Evolutionary conservation across 805 yeast species (phyloP).

Genomic region (Ogataea pilisensis): DNA sequence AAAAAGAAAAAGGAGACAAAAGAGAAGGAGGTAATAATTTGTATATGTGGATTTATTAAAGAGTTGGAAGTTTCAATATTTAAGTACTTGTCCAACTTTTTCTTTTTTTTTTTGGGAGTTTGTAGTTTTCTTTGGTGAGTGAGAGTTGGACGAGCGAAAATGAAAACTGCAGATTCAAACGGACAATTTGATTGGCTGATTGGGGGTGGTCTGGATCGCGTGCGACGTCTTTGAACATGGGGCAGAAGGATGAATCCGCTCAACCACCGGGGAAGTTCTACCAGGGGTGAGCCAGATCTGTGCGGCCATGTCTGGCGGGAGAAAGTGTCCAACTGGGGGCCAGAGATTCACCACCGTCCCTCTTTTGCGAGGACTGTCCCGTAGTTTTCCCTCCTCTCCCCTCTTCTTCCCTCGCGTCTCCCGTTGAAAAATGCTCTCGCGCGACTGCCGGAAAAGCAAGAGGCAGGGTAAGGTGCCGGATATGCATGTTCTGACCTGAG

Average conservation of each 20-base stretch:
- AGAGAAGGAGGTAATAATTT: slow-evolving; percentile 4
- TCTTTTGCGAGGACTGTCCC: too few species aligned
- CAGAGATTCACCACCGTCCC: too few species aligned
- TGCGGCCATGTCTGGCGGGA: too few species aligned
- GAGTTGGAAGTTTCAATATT: slow-evolving; percentile 13
- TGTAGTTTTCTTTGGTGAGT: slow-evolving; percentile 3
- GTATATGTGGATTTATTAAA: slow-evolving; percentile 3
- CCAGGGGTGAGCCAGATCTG: too few species aligned
- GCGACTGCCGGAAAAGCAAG: too few species aligned
- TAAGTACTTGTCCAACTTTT: slow-evolving; percentile 17
- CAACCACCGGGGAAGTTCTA: not conserved
- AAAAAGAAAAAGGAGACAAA: not conserved
- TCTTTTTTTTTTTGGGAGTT: not conserved
- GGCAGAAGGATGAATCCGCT: not conserved
- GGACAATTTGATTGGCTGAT: slow-evolving; percentile 1
- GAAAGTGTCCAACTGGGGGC: too few species aligned
- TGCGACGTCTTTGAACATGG: not conserved
- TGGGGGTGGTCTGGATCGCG: not conserved
- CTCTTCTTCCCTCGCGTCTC: too few species aligned
- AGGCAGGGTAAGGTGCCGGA: too few species aligned
- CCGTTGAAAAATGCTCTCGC: too few species aligned
- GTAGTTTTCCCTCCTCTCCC: too few species aligned
- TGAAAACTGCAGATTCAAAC: not conserved
- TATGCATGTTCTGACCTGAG: too few species aligned
- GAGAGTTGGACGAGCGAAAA: not conserved